Base-by-base conservation (phyloP, 176 grass and related monocot species). In the Aegilops longissima region DNA sequence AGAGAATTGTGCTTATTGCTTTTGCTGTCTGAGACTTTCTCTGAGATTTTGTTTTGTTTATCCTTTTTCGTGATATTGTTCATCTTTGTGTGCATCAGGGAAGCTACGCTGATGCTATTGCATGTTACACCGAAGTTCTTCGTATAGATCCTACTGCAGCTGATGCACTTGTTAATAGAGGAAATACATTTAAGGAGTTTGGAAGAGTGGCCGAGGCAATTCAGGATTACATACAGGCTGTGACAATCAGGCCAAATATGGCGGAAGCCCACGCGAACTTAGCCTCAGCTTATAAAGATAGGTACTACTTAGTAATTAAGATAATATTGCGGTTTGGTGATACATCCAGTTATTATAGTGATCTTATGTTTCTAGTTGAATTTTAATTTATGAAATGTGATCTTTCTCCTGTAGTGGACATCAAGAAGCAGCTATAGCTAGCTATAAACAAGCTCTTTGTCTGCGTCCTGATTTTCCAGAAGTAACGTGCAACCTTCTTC, bases 281-380 rank as follows among this genome's bases (percentile, higher is more conserved):
- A 79, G 92, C 92, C 80, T 94, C 92, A 12, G 92, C 92, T 87
- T 94, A 94, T 66, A 94, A 94, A 84, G 92, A 94, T 68, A 94
- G 86, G 92, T 94, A 86, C 29, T 80, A 39, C 4, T 63, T 61
- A 66, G 59, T 24, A 42, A 40, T 66, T 34, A 40, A 65, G 44
- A 45, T 45, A 35, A 24, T 80, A 40, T 80, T 27, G 14, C 14
- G 38, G 34, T 44, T 42, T 64, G n/a, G 23, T 66, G 25, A 12
- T 45, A 24, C 36, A 77, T 80, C 35, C 51, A 33, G 30, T 64
- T 64, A 23, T 80, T n/a, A 64, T 80, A 64, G 12, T 25, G 35
- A 23, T 39, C 58, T 40, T 61, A 58, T 61, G 52, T 12, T 77
- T 77, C 44, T 58, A 10, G 27, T 77, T 64, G 8, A 45, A 44